Evolutionary conservation across 352 stramenopile genomes (phyloP).

Genomic region (Globisporangium paroecandrum): DNA sequence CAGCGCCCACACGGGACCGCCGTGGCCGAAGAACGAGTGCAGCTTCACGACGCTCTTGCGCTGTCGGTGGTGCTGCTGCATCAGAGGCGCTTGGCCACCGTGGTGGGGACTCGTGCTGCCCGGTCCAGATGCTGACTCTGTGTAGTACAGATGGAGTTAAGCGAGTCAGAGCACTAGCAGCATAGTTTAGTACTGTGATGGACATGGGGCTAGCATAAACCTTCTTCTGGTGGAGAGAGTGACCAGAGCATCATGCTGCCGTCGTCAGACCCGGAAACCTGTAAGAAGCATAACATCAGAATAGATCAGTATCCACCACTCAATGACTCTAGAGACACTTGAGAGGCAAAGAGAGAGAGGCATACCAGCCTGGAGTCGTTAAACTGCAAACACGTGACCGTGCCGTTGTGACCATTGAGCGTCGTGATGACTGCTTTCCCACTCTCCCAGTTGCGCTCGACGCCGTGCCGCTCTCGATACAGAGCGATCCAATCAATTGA

Average conservation of each 20-base stretch:
- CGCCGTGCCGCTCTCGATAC: slow-evolving; percentile 25
- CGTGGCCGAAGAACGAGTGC: slow-evolving; percentile 31
- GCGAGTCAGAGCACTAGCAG: not conserved
- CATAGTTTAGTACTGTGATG: not conserved
- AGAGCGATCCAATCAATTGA: slow-evolving; percentile 14
- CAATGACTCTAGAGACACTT: not conserved
- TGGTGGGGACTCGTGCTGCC: not conserved
- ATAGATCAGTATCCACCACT: not conserved
- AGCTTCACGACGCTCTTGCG: slow-evolving; percentile 24
- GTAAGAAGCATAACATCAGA: not conserved
- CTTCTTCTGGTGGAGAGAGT: slow-evolving; percentile 19
- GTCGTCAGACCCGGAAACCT: slow-evolving; percentile 31
- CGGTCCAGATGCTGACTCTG: not conserved
- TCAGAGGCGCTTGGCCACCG: not conserved
- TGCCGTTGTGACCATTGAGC: slow-evolving; percentile 26
- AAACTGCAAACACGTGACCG: slow-evolving; percentile 29
- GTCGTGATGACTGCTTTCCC: slow-evolving; percentile 27
- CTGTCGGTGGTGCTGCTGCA: slow-evolving; percentile 33
- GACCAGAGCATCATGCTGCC: slow-evolving; percentile 36
- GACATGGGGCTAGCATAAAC: not conserved
- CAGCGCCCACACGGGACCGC: slow-evolving; percentile 26
- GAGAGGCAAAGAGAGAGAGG: not conserved
- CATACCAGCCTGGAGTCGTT: slow-evolving; percentile 18
- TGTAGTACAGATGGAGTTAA: not conserved
- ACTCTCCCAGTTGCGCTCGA: slow-evolving; percentile 24